phyloP scores from a whole-genome alignment of 768 basidiomycete species.

The Neoboletus brunneissimus region DNA sequence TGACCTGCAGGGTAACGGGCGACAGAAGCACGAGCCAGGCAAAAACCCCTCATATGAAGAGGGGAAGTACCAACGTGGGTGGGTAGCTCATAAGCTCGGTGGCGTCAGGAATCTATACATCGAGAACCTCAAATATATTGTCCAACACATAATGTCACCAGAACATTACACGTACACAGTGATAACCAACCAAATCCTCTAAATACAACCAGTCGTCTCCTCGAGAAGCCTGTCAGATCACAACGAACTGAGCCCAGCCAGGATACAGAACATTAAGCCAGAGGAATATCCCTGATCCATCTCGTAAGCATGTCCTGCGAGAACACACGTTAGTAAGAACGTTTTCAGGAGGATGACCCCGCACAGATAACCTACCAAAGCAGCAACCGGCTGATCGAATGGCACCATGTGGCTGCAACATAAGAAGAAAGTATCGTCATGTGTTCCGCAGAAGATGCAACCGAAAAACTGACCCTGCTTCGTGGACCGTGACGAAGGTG shows the following conservation, averaged over 20 bases:
- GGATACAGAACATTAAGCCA: constrained; percentile 23
- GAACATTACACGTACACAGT: not conserved
- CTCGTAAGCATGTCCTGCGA: constrained; percentile 56
- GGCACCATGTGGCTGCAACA: constrained; percentile 80
- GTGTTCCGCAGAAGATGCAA: not conserved
- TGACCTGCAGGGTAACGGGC: not conserved
- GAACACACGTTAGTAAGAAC: not conserved
- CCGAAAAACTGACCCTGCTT: constrained; percentile 65
- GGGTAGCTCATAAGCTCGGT: no score
- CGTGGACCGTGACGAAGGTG: constrained; percentile 73
- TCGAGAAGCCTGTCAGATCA: not conserved
- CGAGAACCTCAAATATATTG: not conserved
- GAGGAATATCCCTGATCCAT: constrained; percentile 56
- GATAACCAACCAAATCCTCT: not conserved
- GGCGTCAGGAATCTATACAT: not conserved
- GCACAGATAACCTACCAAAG: constrained; percentile 51
- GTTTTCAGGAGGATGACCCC: not conserved
- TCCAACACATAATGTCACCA: not conserved
- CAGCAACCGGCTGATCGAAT: constrained; percentile 84
- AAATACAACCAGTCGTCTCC: not conserved
- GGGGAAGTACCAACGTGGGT: not conserved
- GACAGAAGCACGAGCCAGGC: not conserved
- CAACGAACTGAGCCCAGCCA: not conserved
- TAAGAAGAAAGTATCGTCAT: constrained; percentile 7
- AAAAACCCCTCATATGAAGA: not conserved